These are phyloP conservation scores for Fonsecaea multimorphosa DNA, from an alignment of 2,329 filamentous ascomycete genomes.

Conservation along the genomic window DNA sequence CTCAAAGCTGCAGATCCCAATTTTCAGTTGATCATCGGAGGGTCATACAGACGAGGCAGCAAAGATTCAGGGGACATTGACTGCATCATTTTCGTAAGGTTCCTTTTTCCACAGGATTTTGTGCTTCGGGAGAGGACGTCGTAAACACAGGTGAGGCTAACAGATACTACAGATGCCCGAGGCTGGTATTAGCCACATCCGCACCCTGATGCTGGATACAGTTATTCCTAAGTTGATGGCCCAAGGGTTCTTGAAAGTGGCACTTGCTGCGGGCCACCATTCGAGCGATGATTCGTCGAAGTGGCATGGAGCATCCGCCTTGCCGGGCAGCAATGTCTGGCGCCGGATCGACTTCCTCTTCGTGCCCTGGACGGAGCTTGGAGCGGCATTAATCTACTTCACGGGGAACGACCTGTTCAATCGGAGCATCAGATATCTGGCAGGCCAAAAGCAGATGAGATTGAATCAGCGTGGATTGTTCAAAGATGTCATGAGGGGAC, in stretches of 20 bases:
- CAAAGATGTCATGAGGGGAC: slow-evolving; percentile 68
- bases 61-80: slow-evolving; percentile 81
- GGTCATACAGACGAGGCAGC: slow-evolving; percentile 83
- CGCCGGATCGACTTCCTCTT: slow-evolving; percentile 83
- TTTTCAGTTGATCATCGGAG: slow-evolving; percentile 76
- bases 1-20: slow-evolving; percentile 65
- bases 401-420: slow-evolving; percentile 97
- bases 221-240: slow-evolving; percentile 68
- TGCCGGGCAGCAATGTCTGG: slow-evolving; percentile 70
- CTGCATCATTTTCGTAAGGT: slow-evolving; percentile 73
- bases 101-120: neutral
- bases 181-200: slow-evolving; percentile 64
- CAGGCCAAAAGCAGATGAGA: slow-evolving; percentile 79
- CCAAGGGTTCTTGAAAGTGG: slow-evolving; percentile 70
- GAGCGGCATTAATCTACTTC: slow-evolving; percentile 90
- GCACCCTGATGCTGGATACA: slow-evolving; percentile 64
- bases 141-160: neutral
- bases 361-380: slow-evolving; percentile 78
- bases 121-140: neutral
- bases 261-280: slow-evolving; percentile 63
- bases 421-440: slow-evolving; percentile 78
- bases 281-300: slow-evolving; percentile 71
- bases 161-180: slow-evolving; percentile 45
- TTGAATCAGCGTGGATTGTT: slow-evolving; percentile 85
- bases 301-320: slow-evolving; percentile 84